A percentile compares a stretch with the other conserved stretches of the same genome.
Evolutionary conservation across 2,329 filamentous ascomycete genomes (phyloP).

Genomic region (Colletotrichum sp.): DNA sequence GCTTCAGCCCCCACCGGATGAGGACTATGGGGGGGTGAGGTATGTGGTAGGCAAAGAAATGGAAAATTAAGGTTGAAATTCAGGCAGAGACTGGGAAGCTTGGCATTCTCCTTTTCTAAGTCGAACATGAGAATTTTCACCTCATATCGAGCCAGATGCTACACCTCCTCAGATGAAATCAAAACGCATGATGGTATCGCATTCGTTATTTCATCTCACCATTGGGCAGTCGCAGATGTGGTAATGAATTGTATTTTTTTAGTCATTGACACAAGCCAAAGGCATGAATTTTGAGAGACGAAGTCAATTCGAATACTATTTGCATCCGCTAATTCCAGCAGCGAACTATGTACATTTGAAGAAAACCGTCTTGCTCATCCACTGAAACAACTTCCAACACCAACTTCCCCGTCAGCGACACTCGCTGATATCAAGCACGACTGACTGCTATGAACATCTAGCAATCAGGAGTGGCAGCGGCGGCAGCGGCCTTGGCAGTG

Average conservation of each 20-base stretch:
- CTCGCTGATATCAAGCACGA: neutral
- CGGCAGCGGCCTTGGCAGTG: neutral
- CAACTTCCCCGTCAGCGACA: neutral
- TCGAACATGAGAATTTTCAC: neutral
- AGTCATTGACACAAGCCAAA: neutral
- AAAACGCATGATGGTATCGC: neutral
- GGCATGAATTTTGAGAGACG: neutral
- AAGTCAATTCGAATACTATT: neutral
- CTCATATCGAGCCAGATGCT: neutral
- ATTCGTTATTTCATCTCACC: neutral
- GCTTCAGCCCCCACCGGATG: neutral
- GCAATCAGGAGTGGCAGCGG: neutral
- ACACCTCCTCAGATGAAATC: neutral
- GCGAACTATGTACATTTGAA: constrained; percentile 2
- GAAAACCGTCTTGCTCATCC: neutral
- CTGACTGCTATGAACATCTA: neutral
- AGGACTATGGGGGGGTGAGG: no score
- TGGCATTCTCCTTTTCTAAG: neutral
- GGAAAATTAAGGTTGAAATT: neutral
- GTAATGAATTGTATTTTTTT: neutral
- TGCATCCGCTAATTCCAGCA: constrained; percentile 4
- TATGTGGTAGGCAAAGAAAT: neutral
- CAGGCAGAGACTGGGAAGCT: neutral
- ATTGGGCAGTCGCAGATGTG: neutral
- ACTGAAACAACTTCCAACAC: neutral